Evolutionary conservation across 805 yeast genomes (phyloP), one percentile per base, ranked within the genome.

Genomic region (Myxozyma neotropica): DNA sequence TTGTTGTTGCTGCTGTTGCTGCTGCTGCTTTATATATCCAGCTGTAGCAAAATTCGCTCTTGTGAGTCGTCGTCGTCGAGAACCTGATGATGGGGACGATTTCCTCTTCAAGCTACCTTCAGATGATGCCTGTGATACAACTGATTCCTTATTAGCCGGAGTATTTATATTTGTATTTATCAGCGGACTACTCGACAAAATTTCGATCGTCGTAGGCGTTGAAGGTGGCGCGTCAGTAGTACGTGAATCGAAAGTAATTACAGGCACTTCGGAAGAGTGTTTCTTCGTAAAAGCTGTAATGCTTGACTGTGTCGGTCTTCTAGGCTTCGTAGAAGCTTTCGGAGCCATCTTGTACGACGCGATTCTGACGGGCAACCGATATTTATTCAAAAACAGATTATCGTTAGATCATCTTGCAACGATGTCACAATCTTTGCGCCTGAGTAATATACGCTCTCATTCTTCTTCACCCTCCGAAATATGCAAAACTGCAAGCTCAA

Each of bases 31-130:
- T 38, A 29, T 45, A 17, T 45, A 29, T 7, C 21, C 38, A 15
- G 49, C 24, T 45, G 49, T 45, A 13, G 49, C 49, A n/a, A 45
- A 45, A 31, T 45, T 45, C 19, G 27, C 38, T 47, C 19, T 47
- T 23, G 19, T 27, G 2, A 13, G 3, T 17, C 47, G 47, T 13
- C 12, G 24, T 5, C 47, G 47, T 15, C 26, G n/a, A 6, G 31
- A 40, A 47, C 26, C 27, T 17, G 24, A 17, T 21, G 51, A 31
- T 3, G 51, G 39, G 5, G 51, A 27, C n/a, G 40, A 31, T 35
- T 47, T 47, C 6, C 51, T 33, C 17, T 47, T 47, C 27, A 33
- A 47, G 4, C 27, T 33, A 7, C 15, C 27, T 8, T 33, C 31
- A 13, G 21, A 38, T 38, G 43, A 19, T 15, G n/a, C 17, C 21